Conservation (phyloP, 306 rosid species). For the Fragaria iinumae region DNA sequence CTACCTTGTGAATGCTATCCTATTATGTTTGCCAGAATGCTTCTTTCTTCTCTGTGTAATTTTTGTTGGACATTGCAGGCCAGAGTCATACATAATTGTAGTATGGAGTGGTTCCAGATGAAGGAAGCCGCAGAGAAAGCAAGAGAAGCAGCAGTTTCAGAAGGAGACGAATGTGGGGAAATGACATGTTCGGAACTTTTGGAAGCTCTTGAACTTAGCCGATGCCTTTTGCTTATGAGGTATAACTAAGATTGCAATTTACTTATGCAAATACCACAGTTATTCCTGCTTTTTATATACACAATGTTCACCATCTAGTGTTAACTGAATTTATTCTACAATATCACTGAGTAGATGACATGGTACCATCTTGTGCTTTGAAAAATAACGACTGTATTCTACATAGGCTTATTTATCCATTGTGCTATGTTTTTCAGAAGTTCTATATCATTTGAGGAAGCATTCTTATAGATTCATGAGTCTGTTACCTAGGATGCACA, state of each 20-base stretch:
- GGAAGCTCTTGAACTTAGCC: conserved; percentile 98
- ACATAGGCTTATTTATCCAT: neutral
- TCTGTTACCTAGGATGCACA: neutral
- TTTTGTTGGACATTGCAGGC: conserved; percentile 52
- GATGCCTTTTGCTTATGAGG: conserved; percentile 88
- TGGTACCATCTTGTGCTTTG: conserved; percentile 14
- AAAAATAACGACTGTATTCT: neutral
- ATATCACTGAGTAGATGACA: neutral
- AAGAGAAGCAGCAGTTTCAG: conserved; percentile 61
- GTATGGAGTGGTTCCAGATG: conserved; percentile 85
- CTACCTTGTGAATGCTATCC: conserved; percentile 17
- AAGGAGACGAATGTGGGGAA: conserved; percentile 75
- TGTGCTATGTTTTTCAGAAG: neutral
- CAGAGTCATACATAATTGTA: conserved; percentile 78
- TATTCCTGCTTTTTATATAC: no score
- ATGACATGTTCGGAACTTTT: conserved; percentile 86
- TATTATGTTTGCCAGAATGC: conserved; percentile 19
- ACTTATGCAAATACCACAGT: neutral
- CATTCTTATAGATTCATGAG: neutral
- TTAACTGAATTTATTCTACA: no score
- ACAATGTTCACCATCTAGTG: no score
- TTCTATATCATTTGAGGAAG: conserved; percentile 8
- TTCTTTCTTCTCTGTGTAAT: conserved; percentile 3
- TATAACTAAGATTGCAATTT: conserved; percentile 19
- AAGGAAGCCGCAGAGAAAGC: conserved; percentile 92